Evolutionary conservation across 139 green algal genomes (phyloP), one percentile per base, ranked within the genome.

Genomic region (Auxenochlorella pyrenoidosa): DNA sequence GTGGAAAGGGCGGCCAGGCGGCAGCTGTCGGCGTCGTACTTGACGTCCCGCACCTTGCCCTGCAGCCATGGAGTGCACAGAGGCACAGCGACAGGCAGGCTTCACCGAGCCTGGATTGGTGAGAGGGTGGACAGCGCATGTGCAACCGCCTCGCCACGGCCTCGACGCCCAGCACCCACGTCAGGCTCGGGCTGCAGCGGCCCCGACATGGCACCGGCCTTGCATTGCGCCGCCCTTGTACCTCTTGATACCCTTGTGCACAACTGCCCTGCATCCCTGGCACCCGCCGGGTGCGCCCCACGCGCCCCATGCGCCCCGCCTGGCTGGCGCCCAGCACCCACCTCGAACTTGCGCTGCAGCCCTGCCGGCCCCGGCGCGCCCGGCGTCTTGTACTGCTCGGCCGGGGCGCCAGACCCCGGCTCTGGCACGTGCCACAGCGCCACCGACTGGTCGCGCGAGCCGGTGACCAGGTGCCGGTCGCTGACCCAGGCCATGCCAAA

Each of bases 401-500:
- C 83, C 38, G 59, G 40, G 22, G 36, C 71, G 6, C 71, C 51
- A 38, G 34, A 63, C 47, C 51, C 71, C 3, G 70, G 26, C 44
- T 79, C 77, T 0, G 79, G 70, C 2, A 90, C 34, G 58, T 13
- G 58, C 90, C 88, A 92, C 36, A 92, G 82, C 28, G 82, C 88
- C 65, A 91, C 51, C 18, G 21, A 47, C 28, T 73, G 28, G 76
- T 93, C 90, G 19, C 86, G 85, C 0, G 76, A 87, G 34, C 87
- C 94, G 78, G 93, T 95, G 24, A 93, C 93, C 38, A 96, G 21
- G 60, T 94, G 91, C 12, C 83, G 71, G 58, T 94, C 93, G 26
- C 84, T 92, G 5, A 97, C 40, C 94, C 94, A 97, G 3, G 90
- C 86, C 3, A 90, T 19, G 21, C 91, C 94, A 93, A 97, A 97